Evolutionary conservation across 805 yeast species (phyloP), one percentile per base, ranked within the genome.

Genomic region (Phaffomyces opuntiae): DNA sequence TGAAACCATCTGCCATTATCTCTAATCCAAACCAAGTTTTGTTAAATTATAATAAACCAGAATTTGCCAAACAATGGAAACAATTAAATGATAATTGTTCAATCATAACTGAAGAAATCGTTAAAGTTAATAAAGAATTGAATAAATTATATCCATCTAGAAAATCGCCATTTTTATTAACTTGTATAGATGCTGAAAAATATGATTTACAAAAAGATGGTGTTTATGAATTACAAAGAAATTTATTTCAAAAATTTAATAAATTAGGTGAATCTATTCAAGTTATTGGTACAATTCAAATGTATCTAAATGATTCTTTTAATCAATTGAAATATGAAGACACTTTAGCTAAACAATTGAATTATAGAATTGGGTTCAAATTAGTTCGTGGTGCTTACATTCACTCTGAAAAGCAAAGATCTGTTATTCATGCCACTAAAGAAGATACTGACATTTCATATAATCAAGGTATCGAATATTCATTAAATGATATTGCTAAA

Each of bases 341-440:
- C 52, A 65, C 72, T 53, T 69, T 80, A 46, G 96, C 97, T 16
- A 54, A 66, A 47, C 73, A 76, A 44, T 64, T 67, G 17, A 63
- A 66, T 45, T 90, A 90, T 65, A 77, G 84, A 60, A 67, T 89
- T 47, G 96, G 96, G 19, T 70, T 89, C 71, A 90, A 90, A 66
- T 74, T 90, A 45, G 98, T 90, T 16, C 80, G 98, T 65, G 98
- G 98, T 53, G 98, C 98, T 14, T 90, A 90, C 69, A 79, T 90
- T 49, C 96, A 90, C 62, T 79, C 95, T 7, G 98, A 90, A 68
- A 77, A 84, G 33, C 73, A 83, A 52, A 74, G 97, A 59, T 53
- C 65, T 6, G 82, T 87, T 17, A 87, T 90, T 49, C 91, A 83
- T 67, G 69, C 73, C 51, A 76, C 88, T 29, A 90, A 91, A 66